These are phyloP conservation scores for Cryomyces antarcticus DNA, from an alignment of 495 filamentous ascomycete species.

Conservation along the genomic window DNA sequence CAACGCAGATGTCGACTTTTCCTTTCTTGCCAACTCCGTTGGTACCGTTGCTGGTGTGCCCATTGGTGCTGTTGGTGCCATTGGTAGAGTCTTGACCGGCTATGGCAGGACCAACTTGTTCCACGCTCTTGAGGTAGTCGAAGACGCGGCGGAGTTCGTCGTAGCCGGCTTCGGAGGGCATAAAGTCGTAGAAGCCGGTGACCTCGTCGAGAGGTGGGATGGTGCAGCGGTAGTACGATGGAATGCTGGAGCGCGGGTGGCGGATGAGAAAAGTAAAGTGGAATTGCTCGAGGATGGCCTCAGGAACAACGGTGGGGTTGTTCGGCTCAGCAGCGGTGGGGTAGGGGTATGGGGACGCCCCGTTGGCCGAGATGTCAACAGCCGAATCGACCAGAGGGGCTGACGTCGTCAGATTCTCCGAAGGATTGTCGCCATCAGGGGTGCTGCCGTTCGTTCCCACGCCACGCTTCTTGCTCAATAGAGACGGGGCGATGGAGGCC, in stretches of 20 bases:
- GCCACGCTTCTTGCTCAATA: slow-evolving; percentile 39
- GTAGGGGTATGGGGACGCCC: slow-evolving; percentile 32
- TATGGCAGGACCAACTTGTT: slow-evolving; percentile 41
- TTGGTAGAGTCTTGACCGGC: slow-evolving; percentile 24
- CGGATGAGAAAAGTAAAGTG: slow-evolving; percentile 97
- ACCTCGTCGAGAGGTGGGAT: slow-evolving; percentile 59
- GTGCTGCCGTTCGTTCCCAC: slow-evolving; percentile 30
- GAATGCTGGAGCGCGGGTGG: slow-evolving; percentile 69
- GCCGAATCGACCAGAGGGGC: neutral
- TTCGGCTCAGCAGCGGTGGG: slow-evolving; percentile 31
- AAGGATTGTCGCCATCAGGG: slow-evolving; percentile 10
- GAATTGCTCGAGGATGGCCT: slow-evolving; percentile 44
- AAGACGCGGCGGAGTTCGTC: slow-evolving; percentile 67
- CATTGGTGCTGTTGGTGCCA: slow-evolving; percentile 4
- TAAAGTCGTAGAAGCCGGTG: slow-evolving; percentile 75
- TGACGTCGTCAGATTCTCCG: neutral
- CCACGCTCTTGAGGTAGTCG: slow-evolving; percentile 47
- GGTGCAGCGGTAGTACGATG: slow-evolving; percentile 90
- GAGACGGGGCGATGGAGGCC: slow-evolving; percentile 53
- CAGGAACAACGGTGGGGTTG: slow-evolving; percentile 74
- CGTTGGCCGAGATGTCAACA: slow-evolving; percentile 9
- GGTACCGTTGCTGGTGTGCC: slow-evolving; percentile 4
- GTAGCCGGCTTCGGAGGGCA: slow-evolving; percentile 76
- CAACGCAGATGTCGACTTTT: slow-evolving; percentile 50
- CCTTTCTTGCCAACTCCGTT: slow-evolving; percentile 3